A percentile compares a stretch with the other conserved stretches of the same genome.
Evolutionary conservation across 1,284 basidiomycete species (phyloP).

Genomic region (Lentinus polychrous): DNA sequence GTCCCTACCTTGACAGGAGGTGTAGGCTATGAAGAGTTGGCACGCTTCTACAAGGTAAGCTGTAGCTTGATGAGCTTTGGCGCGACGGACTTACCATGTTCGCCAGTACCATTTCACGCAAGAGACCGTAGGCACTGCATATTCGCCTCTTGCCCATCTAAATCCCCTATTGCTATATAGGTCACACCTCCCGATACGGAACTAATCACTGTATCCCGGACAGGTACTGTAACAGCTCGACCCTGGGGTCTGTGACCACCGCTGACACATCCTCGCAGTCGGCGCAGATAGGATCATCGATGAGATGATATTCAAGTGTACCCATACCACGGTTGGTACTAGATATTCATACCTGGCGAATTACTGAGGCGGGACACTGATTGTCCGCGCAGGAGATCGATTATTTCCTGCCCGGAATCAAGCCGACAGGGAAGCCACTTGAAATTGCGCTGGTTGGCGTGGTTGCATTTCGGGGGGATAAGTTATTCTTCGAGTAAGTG

Average conservation of each 20-base stretch:
- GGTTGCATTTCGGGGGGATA: constrained; percentile 45
- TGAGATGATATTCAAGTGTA: constrained; percentile 42
- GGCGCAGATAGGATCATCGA: constrained; percentile 40
- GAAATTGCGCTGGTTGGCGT: constrained; percentile 44
- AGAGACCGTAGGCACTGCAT: constrained; percentile 18
- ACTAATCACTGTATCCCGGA: constrained; percentile 36
- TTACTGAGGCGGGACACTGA: neutral
- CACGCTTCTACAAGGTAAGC: constrained; percentile 38
- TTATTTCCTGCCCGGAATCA: constrained; percentile 42
- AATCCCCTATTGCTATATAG: constrained; percentile 15
- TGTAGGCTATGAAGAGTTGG: constrained; percentile 32
- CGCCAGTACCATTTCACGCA: constrained; percentile 36
- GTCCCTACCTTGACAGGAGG: constrained; percentile 42
- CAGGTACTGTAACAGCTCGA: constrained; percentile 21
- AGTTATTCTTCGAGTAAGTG: constrained; percentile 44
- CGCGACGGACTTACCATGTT: neutral
- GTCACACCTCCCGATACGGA: constrained; percentile 36
- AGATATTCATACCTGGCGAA: too few species aligned
- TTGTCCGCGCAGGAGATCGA: constrained; percentile 33
- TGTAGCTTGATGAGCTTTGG: neutral
- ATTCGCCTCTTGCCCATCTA: neutral
- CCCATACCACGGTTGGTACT: constrained; percentile 33
- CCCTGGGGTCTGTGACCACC: neutral
- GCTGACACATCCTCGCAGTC: constrained; percentile 19
- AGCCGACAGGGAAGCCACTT: constrained; percentile 37